Conservation (phyloP, 371 early-diverging fungal species). For the Apophysomyces sp. region DNA sequence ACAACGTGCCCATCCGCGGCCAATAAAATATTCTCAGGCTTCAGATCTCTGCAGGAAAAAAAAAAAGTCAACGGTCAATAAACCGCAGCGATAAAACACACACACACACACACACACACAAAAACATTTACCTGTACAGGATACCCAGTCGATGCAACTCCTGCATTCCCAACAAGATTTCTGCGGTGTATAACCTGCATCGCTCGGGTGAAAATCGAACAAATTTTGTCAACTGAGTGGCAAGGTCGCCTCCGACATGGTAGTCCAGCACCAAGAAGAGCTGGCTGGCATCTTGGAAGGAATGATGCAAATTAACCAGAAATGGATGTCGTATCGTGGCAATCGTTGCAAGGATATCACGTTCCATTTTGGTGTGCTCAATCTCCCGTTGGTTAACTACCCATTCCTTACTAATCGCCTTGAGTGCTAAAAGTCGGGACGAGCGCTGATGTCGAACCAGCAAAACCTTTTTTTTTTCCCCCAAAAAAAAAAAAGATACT, state of each 20-base stretch:
- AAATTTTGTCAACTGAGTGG: slow-evolving; percentile 73
- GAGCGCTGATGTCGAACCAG: slow-evolving; percentile 77
- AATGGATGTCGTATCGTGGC: slow-evolving; percentile 79
- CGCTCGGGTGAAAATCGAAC: slow-evolving; percentile 35
- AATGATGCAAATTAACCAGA: slow-evolving; percentile 87
- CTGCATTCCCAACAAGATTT: slow-evolving; percentile 84
- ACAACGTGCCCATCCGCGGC: slow-evolving; percentile 70
- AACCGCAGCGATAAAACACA: background rate
- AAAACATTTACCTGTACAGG: slow-evolving; percentile 78
- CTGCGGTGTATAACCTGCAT: slow-evolving; percentile 77
- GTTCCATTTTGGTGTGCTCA: slow-evolving; percentile 55
- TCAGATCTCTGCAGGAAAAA: slow-evolving; percentile 53
- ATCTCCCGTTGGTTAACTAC: slow-evolving; percentile 86
- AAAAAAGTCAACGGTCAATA: slow-evolving; percentile 4
- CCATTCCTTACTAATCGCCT: slow-evolving; percentile 93
- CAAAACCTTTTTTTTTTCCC: slow-evolving; percentile 62
- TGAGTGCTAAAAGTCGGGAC: slow-evolving; percentile 84
- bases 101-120: too few species aligned
- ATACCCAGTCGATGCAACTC: slow-evolving; percentile 87
- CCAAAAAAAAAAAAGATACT: too few species aligned
- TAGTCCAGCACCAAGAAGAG: slow-evolving; percentile 97
- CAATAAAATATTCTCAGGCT: slow-evolving; percentile 69
- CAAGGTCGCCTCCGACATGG: slow-evolving; percentile 92
- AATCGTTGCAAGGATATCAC: slow-evolving; percentile 49
- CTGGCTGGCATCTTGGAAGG: slow-evolving; percentile 89